Base-by-base conservation (phyloP, 441 rosid genomes). In the Euphorbia neoarborescens region DNA sequence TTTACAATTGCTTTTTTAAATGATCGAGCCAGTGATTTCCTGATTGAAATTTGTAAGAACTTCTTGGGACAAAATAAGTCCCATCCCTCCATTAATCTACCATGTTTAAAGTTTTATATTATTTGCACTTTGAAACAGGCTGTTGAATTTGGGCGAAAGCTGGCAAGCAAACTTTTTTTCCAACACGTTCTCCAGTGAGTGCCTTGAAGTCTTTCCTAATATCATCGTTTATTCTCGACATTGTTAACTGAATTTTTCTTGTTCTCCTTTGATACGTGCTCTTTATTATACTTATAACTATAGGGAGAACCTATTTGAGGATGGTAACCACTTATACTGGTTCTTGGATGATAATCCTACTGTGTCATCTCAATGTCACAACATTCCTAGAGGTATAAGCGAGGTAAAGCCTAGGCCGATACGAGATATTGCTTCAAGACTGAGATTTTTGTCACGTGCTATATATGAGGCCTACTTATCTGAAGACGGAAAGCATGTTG, bases 261-360 rank as follows among this genome's bases (percentile, higher is more conserved):
- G 68, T 71, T 76, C 53, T 40, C 69, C 30, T 54, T 8, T 20
- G 59, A 3, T 27, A 22, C 65, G 46, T 72, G 22, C 50, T 64
- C 73, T 37, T 15, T 59, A 10, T 66, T 68, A 46, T 80, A 61
- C 73, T 75, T 80, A 58, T 17, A 30, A 50, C 54, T 80, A 35
- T 24, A 92, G 98, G 54, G 96, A 90, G 86, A 90, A 90, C 73
- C 73, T 85, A 40, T 90, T 92, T 50, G 96, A 90, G 83, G 96
- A 90, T 74, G 91, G 95, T 34, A 84, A 84, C 78, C 87, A 85
- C 78, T 83, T 92, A 73, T 90, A 92, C 75, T 86, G 90, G 70
- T 92, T 90, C 78, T 74, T 90, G 75, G 96, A 85, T 22, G 80
- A 90, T 77, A 90, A 92, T 50, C 96, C 92, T 40, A 4, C 71